Conservation (phyloP, 768 basidiomycete species). For the Coprinopsis cinerea region DNA sequence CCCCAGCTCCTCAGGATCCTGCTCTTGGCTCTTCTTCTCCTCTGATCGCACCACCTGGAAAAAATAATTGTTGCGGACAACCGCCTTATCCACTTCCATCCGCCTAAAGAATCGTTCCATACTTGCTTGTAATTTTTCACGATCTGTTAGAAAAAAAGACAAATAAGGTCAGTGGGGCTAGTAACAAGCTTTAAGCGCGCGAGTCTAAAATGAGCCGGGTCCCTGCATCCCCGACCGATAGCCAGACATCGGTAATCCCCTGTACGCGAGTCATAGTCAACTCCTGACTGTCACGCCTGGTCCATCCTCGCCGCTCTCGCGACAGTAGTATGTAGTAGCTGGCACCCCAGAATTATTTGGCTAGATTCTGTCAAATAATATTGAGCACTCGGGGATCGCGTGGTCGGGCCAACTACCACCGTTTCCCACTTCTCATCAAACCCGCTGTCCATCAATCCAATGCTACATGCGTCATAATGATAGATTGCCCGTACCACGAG, state of each 20-base stretch:
- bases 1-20: conserved; percentile 61
- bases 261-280: no score
- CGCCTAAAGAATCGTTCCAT: conserved; percentile 69
- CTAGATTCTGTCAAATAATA: background rate
- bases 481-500: no score
- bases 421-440: background rate
- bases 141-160: conserved; percentile 31
- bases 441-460: background rate
- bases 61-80: conserved; percentile 66
- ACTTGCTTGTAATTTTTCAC: conserved; percentile 55
- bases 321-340: background rate
- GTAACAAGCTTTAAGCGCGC: background rate
- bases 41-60: conserved; percentile 25
- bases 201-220: background rate
- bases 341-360: no score
- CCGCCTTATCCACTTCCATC: conserved; percentile 60
- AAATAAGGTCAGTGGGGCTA: background rate
- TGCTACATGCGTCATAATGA: background rate
- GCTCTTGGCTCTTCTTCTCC: conserved; percentile 14
- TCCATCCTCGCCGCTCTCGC: no score
- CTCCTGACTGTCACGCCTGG: no score
- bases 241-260: no score
- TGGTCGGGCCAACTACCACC: no score
- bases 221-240: background rate
- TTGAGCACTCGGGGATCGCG: background rate